Base-by-base conservation (phyloP, 2,329 filamentous ascomycete species). In the Orbilia blumenaviensis region DNA sequence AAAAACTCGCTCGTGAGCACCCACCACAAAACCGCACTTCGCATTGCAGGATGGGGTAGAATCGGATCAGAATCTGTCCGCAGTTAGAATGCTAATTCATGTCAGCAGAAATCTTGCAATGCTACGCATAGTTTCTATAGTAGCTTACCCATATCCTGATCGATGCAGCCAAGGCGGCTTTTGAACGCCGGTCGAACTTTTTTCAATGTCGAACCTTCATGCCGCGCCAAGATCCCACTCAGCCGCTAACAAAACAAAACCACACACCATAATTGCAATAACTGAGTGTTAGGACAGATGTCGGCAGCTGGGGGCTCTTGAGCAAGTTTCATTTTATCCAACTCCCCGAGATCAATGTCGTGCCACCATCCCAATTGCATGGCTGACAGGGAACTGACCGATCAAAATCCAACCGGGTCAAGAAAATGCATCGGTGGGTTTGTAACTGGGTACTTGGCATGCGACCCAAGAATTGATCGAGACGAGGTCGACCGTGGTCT, bases 161-260 rank as follows among this genome's bases (percentile, higher is more conserved):
- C n/a, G n/a, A 69, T 38, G 56, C 66, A 71, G 66, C 66, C 66
- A 71, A 71, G 66, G 56, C 66, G 66, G 66, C 66, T 71, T 27
- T 61, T 62, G 23, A 4, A 71, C 23, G 18, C 66, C 66, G 66
- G 34, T 44, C 34, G 44, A 71, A 63, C 38, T 32, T 41, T 44
- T 44, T 48, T 68, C 29, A 18, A 58, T 27, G 54, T 23, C 21
- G 54, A 63, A 62, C 66, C 41, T 46, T 71, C 38, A 29, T 38
- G 41, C 54, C 21, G 23, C 42, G 66, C 66, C 66, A 71, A 71
- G 66, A 21, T 58, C 46, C 60, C 8, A 62, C 21, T 71, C 66
- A 69, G 66, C 66, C 66, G 66, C 66, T 52, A 61, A 29, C 48
- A 10, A 46, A 14, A 12, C 41, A 12, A 41, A 67, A 44, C 48